Base-by-base conservation (phyloP, 495 filamentous ascomycete species). In the Penicillium soppii region DNA sequence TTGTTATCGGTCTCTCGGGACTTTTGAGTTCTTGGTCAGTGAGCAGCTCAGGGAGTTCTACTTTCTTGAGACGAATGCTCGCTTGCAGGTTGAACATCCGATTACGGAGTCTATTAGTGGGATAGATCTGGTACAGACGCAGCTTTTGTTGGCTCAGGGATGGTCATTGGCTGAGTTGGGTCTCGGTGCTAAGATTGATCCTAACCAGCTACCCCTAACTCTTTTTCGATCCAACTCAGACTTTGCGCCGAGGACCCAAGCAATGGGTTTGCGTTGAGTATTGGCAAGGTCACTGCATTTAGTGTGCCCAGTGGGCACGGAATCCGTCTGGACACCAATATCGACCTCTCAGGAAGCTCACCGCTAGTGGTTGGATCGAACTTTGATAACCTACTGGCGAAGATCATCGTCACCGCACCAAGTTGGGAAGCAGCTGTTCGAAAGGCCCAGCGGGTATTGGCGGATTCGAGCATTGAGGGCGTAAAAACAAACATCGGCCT, bases 1-100 rank as follows among this genome's bases (percentile, higher is more conserved):
- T 57, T 69, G 67, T n/a, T 85, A 85, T 53, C 64, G 56, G 13
- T 79, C 75, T 3, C 74, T 79, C 1, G 83, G 83, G 0, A 86
- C 83, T 0, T 73, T 85, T 38, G 83, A 86, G 55, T 87, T 80
- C 43, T 70, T 87, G 12, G 79, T 85, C 10, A 77, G 81, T 61
- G 78, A 81, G 47, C 56, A 72, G n/a, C 73, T 63, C 0, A 58
- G 59, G 0, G 73, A 82, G 37, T 82, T 82, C 62, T 87, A 80
- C 59, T 87, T 87, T 54, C 63, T 87, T 4, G 83, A 87, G 59
- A 78, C 86, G 70, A 86, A 86, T 57, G 81, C 83, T 0, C 69
- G 83, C 23, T 61, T 85, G 16, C 83, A 78, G 57, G 77, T 81
- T 25, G 78, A 80, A 51, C 78, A 81, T 45, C 80, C 74, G 16